Percentiles rank a stretch among this genome's conserved stretches.
Evolutionary conservation across 768 basidiomycete genomes (phyloP).

Genomic region (Tephrocybe sp.): DNA sequence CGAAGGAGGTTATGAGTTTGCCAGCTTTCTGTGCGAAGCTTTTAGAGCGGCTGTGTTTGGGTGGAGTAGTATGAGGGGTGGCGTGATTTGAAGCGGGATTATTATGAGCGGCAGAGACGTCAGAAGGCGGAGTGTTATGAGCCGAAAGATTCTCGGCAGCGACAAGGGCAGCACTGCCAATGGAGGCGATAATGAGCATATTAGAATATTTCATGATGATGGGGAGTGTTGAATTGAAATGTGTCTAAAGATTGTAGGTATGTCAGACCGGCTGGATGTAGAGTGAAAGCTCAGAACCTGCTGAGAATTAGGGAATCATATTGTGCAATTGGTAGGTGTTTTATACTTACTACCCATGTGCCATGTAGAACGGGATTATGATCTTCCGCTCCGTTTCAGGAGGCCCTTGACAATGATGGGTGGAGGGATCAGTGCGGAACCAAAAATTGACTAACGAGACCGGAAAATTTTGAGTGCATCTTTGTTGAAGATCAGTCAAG

Average conservation of each 20-base stretch:
- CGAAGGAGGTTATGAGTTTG: not conserved
- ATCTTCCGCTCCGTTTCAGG: not conserved
- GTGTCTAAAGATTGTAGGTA: not conserved
- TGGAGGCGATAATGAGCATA: constrained; percentile 12
- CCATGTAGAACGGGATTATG: not conserved
- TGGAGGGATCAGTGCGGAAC: too few relatives aligned
- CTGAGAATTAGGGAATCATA: constrained; percentile 13
- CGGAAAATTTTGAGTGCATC: too few relatives aligned
- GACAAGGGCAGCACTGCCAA: constrained; percentile 14
- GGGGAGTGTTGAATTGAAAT: not conserved
- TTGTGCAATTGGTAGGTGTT: not conserved
- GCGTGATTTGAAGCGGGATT: not conserved
- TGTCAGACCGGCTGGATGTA: constrained; percentile 17
- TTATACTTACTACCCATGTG: constrained; percentile 1
- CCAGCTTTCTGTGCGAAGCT: not conserved
- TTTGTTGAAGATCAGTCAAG: too few relatives aligned
- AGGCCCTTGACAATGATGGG: too few relatives aligned
- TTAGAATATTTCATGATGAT: constrained; percentile 17
- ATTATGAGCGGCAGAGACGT: not conserved
- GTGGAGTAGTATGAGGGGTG: not conserved
- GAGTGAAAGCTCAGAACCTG: constrained; percentile 15
- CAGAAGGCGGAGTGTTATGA: not conserved
- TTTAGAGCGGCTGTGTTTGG: not conserved
- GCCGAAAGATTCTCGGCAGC: not conserved
- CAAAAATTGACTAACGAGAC: too few relatives aligned